Conservation (phyloP, 2,329 filamentous ascomycete species). For the Colletotrichum chrysophilum region DNA sequence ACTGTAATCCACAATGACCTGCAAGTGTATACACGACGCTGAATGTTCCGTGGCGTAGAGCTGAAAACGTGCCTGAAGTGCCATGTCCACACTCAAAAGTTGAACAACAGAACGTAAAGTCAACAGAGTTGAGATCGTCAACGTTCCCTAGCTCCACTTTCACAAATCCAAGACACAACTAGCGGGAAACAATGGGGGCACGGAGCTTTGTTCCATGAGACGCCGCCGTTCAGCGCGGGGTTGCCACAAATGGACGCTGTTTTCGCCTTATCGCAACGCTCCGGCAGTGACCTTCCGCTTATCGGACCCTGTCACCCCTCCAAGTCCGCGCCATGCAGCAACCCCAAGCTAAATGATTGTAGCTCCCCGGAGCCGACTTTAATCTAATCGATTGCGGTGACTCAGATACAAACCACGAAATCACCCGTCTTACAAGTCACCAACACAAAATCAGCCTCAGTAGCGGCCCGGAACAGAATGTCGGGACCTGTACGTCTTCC, state of each 20-base stretch:
- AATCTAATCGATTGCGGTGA: neutral
- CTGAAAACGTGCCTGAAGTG: neutral
- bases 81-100: neutral
- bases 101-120: neutral
- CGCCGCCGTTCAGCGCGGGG: conserved; percentile 3
- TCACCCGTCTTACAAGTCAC: neutral
- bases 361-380: neutral
- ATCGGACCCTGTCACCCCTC: conserved; percentile 18
- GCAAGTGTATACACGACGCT: neutral
- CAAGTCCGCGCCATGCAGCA: neutral
- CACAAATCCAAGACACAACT: neutral
- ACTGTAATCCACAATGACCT: too few relatives aligned
- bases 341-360: conserved; percentile 8
- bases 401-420: conserved; percentile 11
- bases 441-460: neutral
- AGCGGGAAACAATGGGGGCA: neutral
- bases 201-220: neutral
- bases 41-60: neutral
- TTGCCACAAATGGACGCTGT: conserved; percentile 19
- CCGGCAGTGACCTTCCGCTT: conserved; percentile 18
- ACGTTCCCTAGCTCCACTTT: neutral
- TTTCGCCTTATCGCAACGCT: conserved; percentile 14
- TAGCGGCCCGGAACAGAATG: conserved; percentile 10
- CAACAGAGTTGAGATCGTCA: neutral
- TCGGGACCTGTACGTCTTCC: conserved; percentile 17